Evolutionary conservation across 2,329 filamentous ascomycete genomes (phyloP), one percentile per base, ranked within the genome.

Genomic region (Neonectria coccinea): DNA sequence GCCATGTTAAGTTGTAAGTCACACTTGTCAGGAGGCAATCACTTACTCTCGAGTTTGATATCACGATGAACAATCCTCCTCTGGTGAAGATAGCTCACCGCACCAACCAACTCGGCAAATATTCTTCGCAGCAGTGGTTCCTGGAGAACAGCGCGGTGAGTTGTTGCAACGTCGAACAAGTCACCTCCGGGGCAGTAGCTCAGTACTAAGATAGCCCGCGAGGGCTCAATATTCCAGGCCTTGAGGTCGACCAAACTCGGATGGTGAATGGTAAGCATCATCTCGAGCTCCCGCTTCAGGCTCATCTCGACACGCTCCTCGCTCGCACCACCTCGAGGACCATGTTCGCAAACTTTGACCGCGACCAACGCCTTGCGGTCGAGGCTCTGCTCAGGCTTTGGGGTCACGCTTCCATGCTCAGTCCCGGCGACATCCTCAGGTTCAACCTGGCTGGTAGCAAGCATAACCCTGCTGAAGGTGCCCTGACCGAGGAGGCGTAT

Each of bases 101-200:
- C 96, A 66, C 88, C 90, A 25, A 98, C 90, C 67, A 98, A 79
- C 78, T 99, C 96, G 14, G 94, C 86, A 78, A 97, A 97, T 61
- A 98, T 94, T 56, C 96, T 88, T 69, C 93, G 88, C 53, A 97
- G 85, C 50, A 98, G 81, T 2, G 82, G 76, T 0, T 92, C 87
- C 4, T 86, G 89, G 52, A 97, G 83, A 1, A 92, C 79, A 16
- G 90, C 85, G 58, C 88, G 87, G 66, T 92, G 88, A 9, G 88
- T 83, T 48, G 91, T 95, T 11, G 94, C 94, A 57, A 98, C 87
- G 69, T 98, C 96, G 77, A 98, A 99, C 8, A 99, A 83, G 77
- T 99, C 96, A 33, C 96, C 96, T 27, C 96, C 96, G 0, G 95
- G 91, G 76, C 94, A 97, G 78, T 97, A 97, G 67, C 91, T 93